Percentiles rank a stretch among this genome's conserved stretches.
phyloP scores from a whole-genome alignment of 2,329 filamentous ascomycete genomes.

The Chaetomiaceae sp. region DNA sequence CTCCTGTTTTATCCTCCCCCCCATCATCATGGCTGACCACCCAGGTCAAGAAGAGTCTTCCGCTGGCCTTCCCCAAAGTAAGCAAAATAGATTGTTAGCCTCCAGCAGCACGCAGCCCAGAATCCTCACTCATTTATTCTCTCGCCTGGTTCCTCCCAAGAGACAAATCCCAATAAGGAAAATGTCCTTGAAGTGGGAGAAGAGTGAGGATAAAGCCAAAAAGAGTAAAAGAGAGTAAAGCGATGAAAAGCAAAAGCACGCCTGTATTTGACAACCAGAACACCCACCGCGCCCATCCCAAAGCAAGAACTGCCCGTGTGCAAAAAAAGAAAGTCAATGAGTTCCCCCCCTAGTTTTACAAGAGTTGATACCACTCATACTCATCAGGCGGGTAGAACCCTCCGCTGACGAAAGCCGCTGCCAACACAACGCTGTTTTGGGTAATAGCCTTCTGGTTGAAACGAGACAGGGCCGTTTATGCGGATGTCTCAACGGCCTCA shows the following conservation, averaged over 20 bases:
- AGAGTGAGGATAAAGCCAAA: constrained; percentile 3
- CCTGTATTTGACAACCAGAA: constrained; percentile 17
- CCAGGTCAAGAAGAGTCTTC: no score
- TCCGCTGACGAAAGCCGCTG: no score
- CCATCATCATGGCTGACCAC: background rate
- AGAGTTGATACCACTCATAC: background rate
- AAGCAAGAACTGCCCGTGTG: constrained; percentile 7
- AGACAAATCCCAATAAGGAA: background rate
- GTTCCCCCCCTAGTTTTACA: constrained; percentile 10
- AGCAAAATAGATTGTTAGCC: background rate
- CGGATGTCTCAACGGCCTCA: constrained; percentile 36
- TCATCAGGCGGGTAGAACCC: background rate
- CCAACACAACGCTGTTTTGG: no score
- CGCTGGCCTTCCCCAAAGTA: background rate
- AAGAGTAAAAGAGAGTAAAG: background rate
- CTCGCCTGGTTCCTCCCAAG: background rate
- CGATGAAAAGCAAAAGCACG: constrained; percentile 15
- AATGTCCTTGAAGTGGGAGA: constrained; percentile 3
- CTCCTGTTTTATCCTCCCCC: background rate
- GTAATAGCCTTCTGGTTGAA: background rate
- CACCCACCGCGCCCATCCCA: constrained; percentile 12
- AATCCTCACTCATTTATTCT: background rate
- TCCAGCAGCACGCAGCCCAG: background rate
- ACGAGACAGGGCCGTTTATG: constrained; percentile 25
- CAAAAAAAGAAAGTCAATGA: constrained; percentile 1